phyloP scores from a whole-genome alignment of 495 filamentous ascomycete species.

The Friedmanniomyces endolithicus region DNA sequence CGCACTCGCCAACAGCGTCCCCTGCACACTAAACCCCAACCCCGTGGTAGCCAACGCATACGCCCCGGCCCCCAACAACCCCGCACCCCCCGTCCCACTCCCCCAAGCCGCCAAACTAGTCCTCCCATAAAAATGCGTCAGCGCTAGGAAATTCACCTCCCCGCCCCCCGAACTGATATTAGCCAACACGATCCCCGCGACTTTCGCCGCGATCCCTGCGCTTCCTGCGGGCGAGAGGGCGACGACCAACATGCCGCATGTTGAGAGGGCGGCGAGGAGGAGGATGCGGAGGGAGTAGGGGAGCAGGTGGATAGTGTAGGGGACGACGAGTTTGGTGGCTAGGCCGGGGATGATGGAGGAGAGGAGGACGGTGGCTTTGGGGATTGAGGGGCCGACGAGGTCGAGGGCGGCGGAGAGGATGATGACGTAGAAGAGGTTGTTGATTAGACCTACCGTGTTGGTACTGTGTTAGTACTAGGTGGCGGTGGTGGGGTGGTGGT shows the following conservation, averaged over 20 bases:
- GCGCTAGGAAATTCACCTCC: conserved; percentile 74
- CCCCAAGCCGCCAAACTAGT: conserved; percentile 87
- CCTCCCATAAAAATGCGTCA: conserved; percentile 90
- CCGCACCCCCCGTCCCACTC: conserved; percentile 83
- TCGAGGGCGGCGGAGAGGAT: conserved; percentile 93
- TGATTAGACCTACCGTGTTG: conserved; percentile 60
- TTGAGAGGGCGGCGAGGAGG: conserved; percentile 57
- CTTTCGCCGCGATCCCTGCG: conserved; percentile 55
- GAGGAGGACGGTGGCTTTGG: conserved; percentile 85
- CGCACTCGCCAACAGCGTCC: conserved; percentile 61
- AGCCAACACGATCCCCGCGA: conserved; percentile 73
- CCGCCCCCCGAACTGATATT: conserved; percentile 74
- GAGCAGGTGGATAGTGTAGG: conserved; percentile 82
- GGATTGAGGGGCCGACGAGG: conserved; percentile 71
- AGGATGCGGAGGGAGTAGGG: conserved; percentile 67
- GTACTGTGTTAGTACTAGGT: neutral
- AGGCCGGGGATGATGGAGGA: conserved; percentile 86
- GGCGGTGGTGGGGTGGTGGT: neutral
- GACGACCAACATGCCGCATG: conserved; percentile 75
- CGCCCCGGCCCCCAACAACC: conserved; percentile 70
- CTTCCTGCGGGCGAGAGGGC: conserved; percentile 57
- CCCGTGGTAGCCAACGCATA: conserved; percentile 79
- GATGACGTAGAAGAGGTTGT: conserved; percentile 96
- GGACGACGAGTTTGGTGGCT: conserved; percentile 71
- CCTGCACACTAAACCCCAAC: conserved; percentile 54